Base-by-base conservation (phyloP, 202 grass and related monocot genomes). In the Thinopyrum obtusiflorum region DNA sequence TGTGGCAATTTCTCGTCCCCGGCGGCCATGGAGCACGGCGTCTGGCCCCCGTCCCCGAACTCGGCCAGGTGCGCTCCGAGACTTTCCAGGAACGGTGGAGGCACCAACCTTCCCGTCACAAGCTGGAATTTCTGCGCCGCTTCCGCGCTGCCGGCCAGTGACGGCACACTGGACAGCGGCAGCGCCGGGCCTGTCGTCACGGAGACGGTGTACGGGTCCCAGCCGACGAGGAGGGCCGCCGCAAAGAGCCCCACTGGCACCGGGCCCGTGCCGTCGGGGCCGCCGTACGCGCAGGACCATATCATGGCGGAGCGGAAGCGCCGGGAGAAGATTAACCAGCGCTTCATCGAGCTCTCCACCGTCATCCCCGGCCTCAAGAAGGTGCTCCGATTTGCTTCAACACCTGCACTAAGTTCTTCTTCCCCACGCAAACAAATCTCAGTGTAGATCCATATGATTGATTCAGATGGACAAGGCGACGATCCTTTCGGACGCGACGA, bases 391-490 rank as follows among this genome's bases (percentile, higher is more conserved):
- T 37, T 37, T 37, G 35, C 35, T 37, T 37, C 35, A 36, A 36
- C 36, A 37, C 36, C 36, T 37, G 36, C 7, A 0, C 36, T 37
- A 37, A 8, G 7, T 37, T 39, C 40, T 49, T 49, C 46, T 51
- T 51, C 47, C 15, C 5, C 4, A 5, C 17, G 60, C 1, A 68
- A 61, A 63, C 7, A 29, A 20, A 79, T 29, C 60, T 65, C 15
- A 12, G 5, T 6, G 18, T 25, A 13, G 23, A 9, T 76, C 15
- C 15, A 18, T 51, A 15, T 42, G 15, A 42, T 63, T 63, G 15
- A 42, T 63, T 31, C 76, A 97, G 94, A 90, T 90, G 86, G 94
- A 97, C 87, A 94, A 97, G 76, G 94, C 92, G 39, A 94, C 94
- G 24, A 90, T 97, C 72, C 88, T 97, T 11, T 82, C 88, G 23